These are phyloP conservation scores for Carpinus viminea DNA, from an alignment of 306 rosid genomes.

Conservation along the genomic window DNA sequence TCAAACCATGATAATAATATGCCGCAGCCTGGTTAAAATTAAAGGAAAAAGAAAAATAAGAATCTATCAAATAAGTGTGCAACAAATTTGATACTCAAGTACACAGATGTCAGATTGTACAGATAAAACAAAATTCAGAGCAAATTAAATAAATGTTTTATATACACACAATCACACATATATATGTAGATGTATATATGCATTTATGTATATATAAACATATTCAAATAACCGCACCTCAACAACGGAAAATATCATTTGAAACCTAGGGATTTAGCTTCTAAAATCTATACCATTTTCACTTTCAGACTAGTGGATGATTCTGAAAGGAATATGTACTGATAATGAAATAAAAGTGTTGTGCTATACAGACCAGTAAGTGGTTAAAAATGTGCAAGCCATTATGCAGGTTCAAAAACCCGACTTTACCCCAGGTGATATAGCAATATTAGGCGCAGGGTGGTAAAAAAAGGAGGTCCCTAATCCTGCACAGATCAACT, in stretches of 20 bases:
- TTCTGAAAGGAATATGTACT: neutral
- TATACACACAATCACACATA: neutral
- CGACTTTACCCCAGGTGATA: neutral
- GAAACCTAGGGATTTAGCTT: neutral
- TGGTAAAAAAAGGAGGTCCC: neutral
- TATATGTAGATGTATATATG: too few relatives aligned
- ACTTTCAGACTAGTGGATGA: slow-evolving; percentile 1
- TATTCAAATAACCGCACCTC: neutral
- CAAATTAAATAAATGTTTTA: slow-evolving; percentile 5
- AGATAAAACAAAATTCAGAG: neutral
- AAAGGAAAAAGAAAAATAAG: slow-evolving; percentile 25
- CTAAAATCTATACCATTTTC: slow-evolving; percentile 3
- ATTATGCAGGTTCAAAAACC: slow-evolving; percentile 9
- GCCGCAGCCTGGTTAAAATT: slow-evolving; percentile 81
- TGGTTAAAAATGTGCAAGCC: slow-evolving; percentile 4
- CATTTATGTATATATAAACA: neutral
- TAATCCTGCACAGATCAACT: neutral
- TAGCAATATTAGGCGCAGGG: neutral
- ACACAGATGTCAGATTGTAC: neutral
- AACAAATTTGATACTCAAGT: slow-evolving; percentile 15
- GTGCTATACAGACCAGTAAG: neutral
- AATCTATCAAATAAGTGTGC: slow-evolving; percentile 12
- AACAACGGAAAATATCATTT: neutral
- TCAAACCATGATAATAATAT: slow-evolving; percentile 93
- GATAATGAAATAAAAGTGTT: neutral